phyloP scores from a whole-genome alignment of 495 filamentous ascomycete species.

The Tuber aestivum region DNA sequence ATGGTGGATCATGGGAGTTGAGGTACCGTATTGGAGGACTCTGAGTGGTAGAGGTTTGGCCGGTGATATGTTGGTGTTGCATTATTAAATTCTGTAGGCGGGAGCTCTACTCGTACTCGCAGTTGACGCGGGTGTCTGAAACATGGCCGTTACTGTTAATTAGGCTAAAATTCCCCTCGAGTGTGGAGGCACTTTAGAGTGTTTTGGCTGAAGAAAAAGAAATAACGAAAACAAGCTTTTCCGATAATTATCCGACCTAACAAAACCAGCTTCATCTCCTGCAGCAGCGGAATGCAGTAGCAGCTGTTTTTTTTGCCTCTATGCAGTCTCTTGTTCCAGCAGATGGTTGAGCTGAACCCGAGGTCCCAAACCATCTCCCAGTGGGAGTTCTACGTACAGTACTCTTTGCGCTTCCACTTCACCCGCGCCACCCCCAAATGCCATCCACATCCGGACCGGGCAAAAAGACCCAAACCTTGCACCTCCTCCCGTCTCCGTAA shows the following conservation, averaged over 20 bases:
- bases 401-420: too few relatives aligned
- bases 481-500: background rate
- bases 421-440: too few relatives aligned
- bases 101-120: too few relatives aligned
- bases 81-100: background rate
- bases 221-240: too few relatives aligned
- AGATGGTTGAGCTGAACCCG: background rate
- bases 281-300: background rate
- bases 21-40: background rate
- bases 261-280: background rate
- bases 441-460: background rate
- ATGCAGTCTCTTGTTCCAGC: too few relatives aligned
- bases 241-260: too few relatives aligned
- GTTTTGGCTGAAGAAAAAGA: too few relatives aligned
- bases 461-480: background rate
- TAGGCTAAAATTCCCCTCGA: background rate
- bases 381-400: background rate
- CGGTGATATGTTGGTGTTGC: background rate
- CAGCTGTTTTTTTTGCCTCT: too few relatives aligned
- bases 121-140: background rate
- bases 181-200: too few relatives aligned
- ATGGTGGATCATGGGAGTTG: background rate
- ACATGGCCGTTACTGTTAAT: too few relatives aligned
- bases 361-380: background rate
- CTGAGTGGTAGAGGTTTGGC: background rate